Base-by-base conservation (phyloP, 352 stramenopile species). In the Vaucheria bursata region DNA sequence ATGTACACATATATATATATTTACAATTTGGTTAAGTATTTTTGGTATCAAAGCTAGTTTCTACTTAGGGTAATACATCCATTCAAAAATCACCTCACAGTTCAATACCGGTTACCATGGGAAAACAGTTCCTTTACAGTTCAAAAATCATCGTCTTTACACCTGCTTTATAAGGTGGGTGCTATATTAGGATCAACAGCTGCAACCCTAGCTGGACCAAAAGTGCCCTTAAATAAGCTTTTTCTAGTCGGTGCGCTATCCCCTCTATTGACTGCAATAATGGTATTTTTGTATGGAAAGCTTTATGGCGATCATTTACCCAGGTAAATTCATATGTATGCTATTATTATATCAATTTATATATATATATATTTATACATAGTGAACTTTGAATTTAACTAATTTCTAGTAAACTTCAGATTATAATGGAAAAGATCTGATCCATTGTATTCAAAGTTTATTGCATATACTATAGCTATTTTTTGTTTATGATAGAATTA, bases 111-210 rank as follows among this genome's bases (percentile, higher is more conserved):
- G n/a, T n/a, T n/a, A n/a, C n/a, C n/a, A n/a, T n/a, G n/a, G n/a
- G n/a, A n/a, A n/a, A n/a, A n/a, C n/a, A n/a, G n/a, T n/a, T n/a
- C n/a, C 39, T 50, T 50, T 12, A 50, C 39, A 50, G 5, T 50
- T 5, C 39, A 50, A 6, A 69, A 69, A 69, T 69, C 5, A 59
- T 12, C 18, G 34, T 69, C 29, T 38, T 5, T 18, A 38, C 59
- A 38, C 59, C 5, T 38, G 25, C 59, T 8, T 69, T 4, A 38
- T 8, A 6, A 69, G 59, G 59, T 69, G 59, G 59, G 59, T 8
- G 59, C 59, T 38, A 69, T 69, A 38, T 4, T 18, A 8, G 90
- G 90, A 8, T 89, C 85, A 49, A 91, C 87, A 2, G 65, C 90
- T 1, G 86, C 84, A 25, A 85, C 84, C 31, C 78, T 84, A 38